Base-by-base conservation (phyloP, 2,329 filamentous ascomycete genomes). In the Thermoascus crustaceus region DNA sequence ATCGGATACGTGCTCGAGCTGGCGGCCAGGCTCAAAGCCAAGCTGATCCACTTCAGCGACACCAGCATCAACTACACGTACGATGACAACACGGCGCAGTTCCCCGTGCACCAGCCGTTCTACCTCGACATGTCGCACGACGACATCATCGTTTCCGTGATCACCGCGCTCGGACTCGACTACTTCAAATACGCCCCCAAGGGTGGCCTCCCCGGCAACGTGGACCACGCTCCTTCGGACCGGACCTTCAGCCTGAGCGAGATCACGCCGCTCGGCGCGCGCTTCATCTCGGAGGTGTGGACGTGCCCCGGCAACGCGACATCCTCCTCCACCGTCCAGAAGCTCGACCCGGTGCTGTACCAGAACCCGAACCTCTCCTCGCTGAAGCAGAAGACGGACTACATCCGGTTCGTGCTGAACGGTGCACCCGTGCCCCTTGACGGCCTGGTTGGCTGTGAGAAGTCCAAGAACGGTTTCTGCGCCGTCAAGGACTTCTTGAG, bases 101-200 rank as follows among this genome's bases (percentile, higher is more conserved):
- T 74, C 48, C 70, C 71, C 0, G 60, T 73, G 1, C 54, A 57
- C 29, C 61, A 65, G 37, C 62, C 62, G 2, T 66, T 74, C 46
- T 74, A 72, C 46, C 60, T 69, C 39, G 71, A 74, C 46, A 72
- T 73, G 54, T 63, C 60, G 7, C 71, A 73, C 49, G 70, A 74
- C 49, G 66, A 72, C 42, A 69, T 72, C 41, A 67, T 74, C 42
- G 49, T 72, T 37, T 67, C 63, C 3, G 61, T 64, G 4, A 54
- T 75, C 8, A 63, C 69, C 1, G 71, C 72, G 3, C 62, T 76
- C 52, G 70, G 67, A 8, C 43, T 77, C 16, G 68, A 75, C 43
- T 74, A 75, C 47, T 69, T 75, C 56, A 52, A 50, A 3, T 54
- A 44, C 23, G 48, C 51, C 4, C 41, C 48, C 0, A n/a, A n/a